Conservation (phyloP, 805 yeast species). For the Schwanniomyces sp. region DNA sequence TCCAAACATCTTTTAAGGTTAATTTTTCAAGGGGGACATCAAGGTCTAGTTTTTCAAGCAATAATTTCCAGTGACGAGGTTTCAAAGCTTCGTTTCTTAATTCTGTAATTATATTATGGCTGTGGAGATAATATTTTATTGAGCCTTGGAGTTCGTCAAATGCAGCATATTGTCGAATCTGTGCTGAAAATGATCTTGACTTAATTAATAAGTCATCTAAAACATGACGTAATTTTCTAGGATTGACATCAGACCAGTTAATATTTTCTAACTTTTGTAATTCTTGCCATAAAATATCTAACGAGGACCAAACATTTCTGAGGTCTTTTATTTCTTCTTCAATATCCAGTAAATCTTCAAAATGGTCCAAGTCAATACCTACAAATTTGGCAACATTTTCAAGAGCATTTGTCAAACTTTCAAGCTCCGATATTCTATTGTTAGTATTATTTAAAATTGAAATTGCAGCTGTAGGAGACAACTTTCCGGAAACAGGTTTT, state of each 20-base stretch:
- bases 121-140: constrained; percentile 41
- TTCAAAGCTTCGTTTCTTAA: constrained; percentile 58
- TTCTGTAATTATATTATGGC: constrained; percentile 39
- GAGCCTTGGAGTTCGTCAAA: constrained; percentile 55
- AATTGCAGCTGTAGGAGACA: constrained; percentile 47
- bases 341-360: constrained; percentile 27
- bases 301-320: constrained; percentile 61
- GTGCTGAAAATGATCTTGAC: constrained; percentile 54
- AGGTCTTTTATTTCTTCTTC: constrained; percentile 55
- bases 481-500: constrained; percentile 46
- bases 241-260: constrained; percentile 51
- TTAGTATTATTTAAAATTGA: constrained; percentile 27
- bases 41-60: constrained; percentile 37
- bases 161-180: constrained; percentile 66
- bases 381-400: constrained; percentile 20
- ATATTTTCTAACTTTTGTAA: constrained; percentile 41
- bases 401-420: constrained; percentile 21
- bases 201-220: constrained; percentile 51
- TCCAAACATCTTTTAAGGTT: constrained; percentile 62
- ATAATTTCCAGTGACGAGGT: constrained; percentile 63
- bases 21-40: constrained; percentile 21
- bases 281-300: constrained; percentile 50
- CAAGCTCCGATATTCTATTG: constrained; percentile 9
- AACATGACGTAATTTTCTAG: constrained; percentile 42
- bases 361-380: constrained; percentile 29